Percentiles rank a stretch among this genome's conserved stretches.
These are phyloP conservation scores for Musa acuminata DNA, from an alignment of 176 grass and related monocot species.

Conservation along the genomic window DNA sequence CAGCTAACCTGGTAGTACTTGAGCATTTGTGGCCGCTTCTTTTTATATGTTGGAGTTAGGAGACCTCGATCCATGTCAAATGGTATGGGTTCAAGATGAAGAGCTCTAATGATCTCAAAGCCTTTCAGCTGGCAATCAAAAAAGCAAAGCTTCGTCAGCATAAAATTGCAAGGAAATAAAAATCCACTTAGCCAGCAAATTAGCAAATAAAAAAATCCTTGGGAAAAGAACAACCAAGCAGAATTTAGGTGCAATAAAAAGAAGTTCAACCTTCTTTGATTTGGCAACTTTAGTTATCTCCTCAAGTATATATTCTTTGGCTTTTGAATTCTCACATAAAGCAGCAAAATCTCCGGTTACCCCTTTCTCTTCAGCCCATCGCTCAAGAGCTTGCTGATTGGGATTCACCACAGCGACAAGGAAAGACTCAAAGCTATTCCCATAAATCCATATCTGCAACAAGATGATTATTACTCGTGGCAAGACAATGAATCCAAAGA, in stretches of 20 bases:
- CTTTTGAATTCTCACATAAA: slow-evolving; percentile 47
- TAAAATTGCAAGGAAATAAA: neutral
- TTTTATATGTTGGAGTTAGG: slow-evolving; percentile 90
- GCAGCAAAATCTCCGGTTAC: slow-evolving; percentile 29
- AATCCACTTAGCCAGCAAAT: too few species aligned
- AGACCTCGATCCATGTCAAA: slow-evolving; percentile 86
- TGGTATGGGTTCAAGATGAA: slow-evolving; percentile 63
- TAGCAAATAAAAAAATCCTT: neutral
- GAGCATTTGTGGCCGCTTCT: slow-evolving; percentile 86
- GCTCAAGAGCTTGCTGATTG: slow-evolving; percentile 53
- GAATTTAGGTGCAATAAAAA: neutral
- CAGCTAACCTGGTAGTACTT: slow-evolving; percentile 68
- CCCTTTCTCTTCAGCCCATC: slow-evolving; percentile 57
- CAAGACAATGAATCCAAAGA: neutral
- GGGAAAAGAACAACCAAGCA: neutral
- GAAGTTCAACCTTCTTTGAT: slow-evolving; percentile 59
- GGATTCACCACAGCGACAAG: slow-evolving; percentile 75
- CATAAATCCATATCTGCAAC: slow-evolving; percentile 85
- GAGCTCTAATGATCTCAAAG: slow-evolving; percentile 60
- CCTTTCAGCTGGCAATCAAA: slow-evolving; percentile 63
- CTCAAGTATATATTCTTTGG: slow-evolving; percentile 58
- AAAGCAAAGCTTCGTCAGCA: neutral
- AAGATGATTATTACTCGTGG: neutral
- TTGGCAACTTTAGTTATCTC: slow-evolving; percentile 55
- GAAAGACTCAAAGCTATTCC: slow-evolving; percentile 85